Evolutionary conservation across 106 monocot genomes (phyloP).

Genomic region (Phalaenopsis aphrodite): DNA sequence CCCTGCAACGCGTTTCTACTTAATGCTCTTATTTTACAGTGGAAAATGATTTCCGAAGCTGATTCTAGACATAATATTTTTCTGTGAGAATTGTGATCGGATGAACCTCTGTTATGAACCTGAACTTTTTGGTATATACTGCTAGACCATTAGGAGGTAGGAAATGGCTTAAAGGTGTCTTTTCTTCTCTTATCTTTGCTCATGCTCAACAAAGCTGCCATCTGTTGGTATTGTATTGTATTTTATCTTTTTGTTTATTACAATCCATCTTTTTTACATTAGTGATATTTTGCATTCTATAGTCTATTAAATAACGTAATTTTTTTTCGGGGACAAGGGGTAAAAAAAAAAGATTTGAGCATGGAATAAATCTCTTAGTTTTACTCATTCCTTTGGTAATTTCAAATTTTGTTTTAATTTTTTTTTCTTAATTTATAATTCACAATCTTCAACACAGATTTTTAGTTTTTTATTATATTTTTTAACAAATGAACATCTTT

Average conservation of each 20-base stretch:
- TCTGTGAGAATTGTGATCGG: neutral
- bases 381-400: no score
- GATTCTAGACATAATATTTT: neutral
- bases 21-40: neutral
- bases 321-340: no score
- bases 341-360: no score
- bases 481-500: no score
- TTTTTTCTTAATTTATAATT: no score
- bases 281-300: no score
- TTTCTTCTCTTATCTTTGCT: neutral
- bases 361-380: no score
- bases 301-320: no score
- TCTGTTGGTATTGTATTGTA: neutral
- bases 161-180: neutral
- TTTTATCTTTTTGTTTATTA: neutral
- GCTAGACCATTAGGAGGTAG: neutral
- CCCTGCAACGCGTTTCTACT: neutral
- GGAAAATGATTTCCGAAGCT: constrained; percentile 14
- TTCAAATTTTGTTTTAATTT: no score
- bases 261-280: neutral
- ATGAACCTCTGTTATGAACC: neutral
- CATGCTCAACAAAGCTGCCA: neutral
- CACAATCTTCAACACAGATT: no score
- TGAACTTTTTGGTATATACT: neutral
- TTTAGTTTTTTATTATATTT: no score